Base-by-base conservation (phyloP, 2,329 filamentous ascomycete species). In the Bipolaris cookei region DNA sequence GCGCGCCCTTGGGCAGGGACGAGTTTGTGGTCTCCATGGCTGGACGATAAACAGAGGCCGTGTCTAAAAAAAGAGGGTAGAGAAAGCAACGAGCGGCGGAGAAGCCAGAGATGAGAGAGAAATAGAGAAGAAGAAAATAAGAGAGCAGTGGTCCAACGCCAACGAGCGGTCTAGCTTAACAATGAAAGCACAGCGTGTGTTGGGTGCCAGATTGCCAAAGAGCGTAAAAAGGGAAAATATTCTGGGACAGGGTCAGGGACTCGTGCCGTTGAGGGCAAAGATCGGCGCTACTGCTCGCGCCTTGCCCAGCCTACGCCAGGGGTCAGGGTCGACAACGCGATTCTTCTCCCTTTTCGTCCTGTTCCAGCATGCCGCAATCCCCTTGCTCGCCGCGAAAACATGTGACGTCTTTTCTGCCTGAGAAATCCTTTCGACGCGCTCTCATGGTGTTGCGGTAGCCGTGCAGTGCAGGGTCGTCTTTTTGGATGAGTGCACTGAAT, bases 1-100 rank as follows among this genome's bases (percentile, higher is more conserved):
- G 88, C 56, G 63, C 51, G 38, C 57, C 62, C 39, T 57, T 54
- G 35, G 61, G 37, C 51, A 61, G 51, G 37, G 64, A 54, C 39
- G 60, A 53, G 54, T 66, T 63, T 30, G 21, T 28, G 38, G 43
- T 59, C 21, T 41, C 42, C 62, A 67, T 63, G 42, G 56, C 60
- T 37, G 32, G 28, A 30, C 10, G 28, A 30, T 30, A 11, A 30
- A 30, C 28, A 30, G 28, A 30, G 28, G 28, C 28, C 28, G 28
- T 30, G 28, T 30, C 28, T 30, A 30, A 11, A 30, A 11, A 11
- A 13, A 30, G 28, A 4, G 14, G 57, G 45, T 23, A 16, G 38
- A 21, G 39, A n/a, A 30, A 18, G 25, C 42, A 45, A 28, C 25
- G 28, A 32, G 42, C n/a, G 25, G 42, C 28, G 6, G 37, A 47